Evolutionary conservation across 768 basidiomycete species (phyloP).

Genomic region (Roridomyces roridus): DNA sequence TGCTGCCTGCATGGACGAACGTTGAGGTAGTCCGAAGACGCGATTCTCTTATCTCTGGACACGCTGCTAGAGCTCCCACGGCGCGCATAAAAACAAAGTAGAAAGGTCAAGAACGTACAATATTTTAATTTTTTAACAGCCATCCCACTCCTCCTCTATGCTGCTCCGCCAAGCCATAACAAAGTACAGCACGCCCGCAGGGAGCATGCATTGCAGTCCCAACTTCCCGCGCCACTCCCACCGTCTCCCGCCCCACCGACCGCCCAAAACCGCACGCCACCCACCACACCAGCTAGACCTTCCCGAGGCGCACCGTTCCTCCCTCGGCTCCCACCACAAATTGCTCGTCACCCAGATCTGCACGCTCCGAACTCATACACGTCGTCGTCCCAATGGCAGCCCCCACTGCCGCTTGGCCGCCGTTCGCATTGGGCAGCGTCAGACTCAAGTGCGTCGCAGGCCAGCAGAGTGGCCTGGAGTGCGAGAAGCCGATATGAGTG

Average conservation of each 20-base stretch:
- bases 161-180: constrained; percentile 77
- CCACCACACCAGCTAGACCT: constrained; percentile 30
- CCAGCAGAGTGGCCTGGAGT: constrained; percentile 96
- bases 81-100: too few species aligned
- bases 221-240: constrained; percentile 90
- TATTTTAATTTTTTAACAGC: constrained; percentile 21
- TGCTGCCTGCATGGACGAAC: too few species aligned
- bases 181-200: constrained; percentile 76
- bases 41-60: too few species aligned
- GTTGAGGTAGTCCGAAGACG: too few species aligned
- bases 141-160: constrained; percentile 48
- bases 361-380: constrained; percentile 77
- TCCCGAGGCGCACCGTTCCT: constrained; percentile 23
- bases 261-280: constrained; percentile 51
- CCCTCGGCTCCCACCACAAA: constrained; percentile 58
- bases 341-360: constrained; percentile 98
- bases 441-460: constrained; percentile 90
- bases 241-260: constrained; percentile 63
- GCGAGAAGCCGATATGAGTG: constrained; percentile 91
- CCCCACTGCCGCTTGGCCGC: constrained; percentile 85
- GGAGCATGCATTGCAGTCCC: constrained; percentile 69
- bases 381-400: constrained; percentile 90
- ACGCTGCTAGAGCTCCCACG: too few species aligned
- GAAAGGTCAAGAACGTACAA: too few species aligned
- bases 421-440: constrained; percentile 68